Percentiles rank a stretch among this genome's conserved stretches.
Conservation (phyloP, 208 protist genomes). For the Wallacemonas sp. region DNA sequence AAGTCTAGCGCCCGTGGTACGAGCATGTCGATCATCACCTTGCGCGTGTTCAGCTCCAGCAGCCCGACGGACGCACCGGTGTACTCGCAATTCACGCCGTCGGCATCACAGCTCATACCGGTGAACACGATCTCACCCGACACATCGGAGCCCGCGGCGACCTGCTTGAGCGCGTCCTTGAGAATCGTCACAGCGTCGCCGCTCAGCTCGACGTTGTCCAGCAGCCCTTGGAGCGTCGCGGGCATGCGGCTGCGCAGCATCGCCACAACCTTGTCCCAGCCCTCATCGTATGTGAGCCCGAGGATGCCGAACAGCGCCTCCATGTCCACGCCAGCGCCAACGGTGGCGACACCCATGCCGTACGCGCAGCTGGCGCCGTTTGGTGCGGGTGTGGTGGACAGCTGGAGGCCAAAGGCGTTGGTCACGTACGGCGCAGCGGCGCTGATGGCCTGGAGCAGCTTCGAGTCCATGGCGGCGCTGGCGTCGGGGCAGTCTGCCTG, state of each 20-base stretch:
- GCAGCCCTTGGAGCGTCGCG: neutral
- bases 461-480: neutral
- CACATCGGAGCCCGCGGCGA: neutral
- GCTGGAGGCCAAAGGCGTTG: conserved; percentile 4
- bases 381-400: neutral
- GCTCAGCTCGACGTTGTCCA: neutral
- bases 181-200: neutral
- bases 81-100: neutral
- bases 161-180: conserved; percentile 2
- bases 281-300: neutral
- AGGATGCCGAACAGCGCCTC: neutral
- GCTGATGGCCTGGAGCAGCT: conserved; percentile 3
- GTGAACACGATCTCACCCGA: conserved; percentile 2
- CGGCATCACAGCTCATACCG: neutral
- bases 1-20: neutral
- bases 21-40: conserved; percentile 2
- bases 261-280: conserved; percentile 2
- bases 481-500: neutral
- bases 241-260: neutral
- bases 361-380: conserved; percentile 4
- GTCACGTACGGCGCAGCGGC: neutral
- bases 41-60: neutral
- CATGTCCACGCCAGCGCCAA: neutral
- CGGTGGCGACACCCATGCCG: neutral
- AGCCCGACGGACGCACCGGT: neutral